Conservation (phyloP, 2,329 filamentous ascomycete species). For the Trichoderma polysporum region DNA sequence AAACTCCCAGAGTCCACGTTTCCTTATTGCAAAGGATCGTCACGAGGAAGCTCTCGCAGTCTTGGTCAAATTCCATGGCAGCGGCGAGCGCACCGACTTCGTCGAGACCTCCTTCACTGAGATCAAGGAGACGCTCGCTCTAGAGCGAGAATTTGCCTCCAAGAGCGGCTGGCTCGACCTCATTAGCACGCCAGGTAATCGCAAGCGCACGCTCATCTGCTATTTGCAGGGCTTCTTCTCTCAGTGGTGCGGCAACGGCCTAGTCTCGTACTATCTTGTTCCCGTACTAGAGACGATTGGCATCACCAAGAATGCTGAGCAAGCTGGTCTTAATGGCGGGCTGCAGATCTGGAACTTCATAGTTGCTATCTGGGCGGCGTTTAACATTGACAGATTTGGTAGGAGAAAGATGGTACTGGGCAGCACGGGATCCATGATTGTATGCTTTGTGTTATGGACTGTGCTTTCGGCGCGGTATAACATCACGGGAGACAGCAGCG, state of each 20-base stretch:
- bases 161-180: constrained; percentile 14
- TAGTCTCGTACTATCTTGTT: constrained; percentile 14
- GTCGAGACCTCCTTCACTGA: constrained; percentile 9
- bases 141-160: not conserved
- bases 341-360: constrained; percentile 17
- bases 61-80: constrained; percentile 39
- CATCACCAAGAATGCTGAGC: constrained; percentile 12
- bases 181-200: constrained; percentile 10
- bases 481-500: not conserved
- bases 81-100: constrained; percentile 10
- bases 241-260: constrained; percentile 15
- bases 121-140: constrained; percentile 13
- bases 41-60: constrained; percentile 37
- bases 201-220: constrained; percentile 17
- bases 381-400: constrained; percentile 9
- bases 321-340: constrained; percentile 11
- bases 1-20: constrained; percentile 26
- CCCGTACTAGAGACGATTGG: constrained; percentile 18
- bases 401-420: constrained; percentile 9
- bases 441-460: constrained; percentile 12
- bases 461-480: constrained; percentile 9
- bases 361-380: constrained; percentile 9
- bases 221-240: constrained; percentile 18
- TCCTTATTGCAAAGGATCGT: constrained; percentile 34
- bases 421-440: constrained; percentile 13